These are phyloP conservation scores for Colletotrichum endophyticum DNA, from an alignment of 2,329 filamentous ascomycete species.

Conservation along the genomic window DNA sequence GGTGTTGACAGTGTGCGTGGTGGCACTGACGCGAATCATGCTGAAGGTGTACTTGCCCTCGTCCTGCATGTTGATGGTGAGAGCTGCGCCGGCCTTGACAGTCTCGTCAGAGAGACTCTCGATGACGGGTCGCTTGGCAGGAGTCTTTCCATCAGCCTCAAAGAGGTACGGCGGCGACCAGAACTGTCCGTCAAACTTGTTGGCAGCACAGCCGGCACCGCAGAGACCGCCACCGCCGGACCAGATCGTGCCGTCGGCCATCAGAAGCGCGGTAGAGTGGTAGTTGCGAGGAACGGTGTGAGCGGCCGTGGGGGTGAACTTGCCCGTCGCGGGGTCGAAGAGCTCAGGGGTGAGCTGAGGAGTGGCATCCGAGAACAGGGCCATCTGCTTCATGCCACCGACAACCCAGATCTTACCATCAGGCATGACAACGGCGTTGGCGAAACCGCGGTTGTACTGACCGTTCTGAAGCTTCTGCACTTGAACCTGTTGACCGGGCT, in stretches of 20 bases:
- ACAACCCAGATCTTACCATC: conserved; percentile 51
- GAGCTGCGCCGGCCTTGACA: conserved; percentile 19
- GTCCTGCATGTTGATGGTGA: conserved; percentile 35
- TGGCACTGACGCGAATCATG: conserved; percentile 51
- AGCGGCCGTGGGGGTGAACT: conserved; percentile 24
- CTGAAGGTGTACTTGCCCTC: conserved; percentile 36
- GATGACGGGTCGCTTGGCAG: conserved; percentile 46
- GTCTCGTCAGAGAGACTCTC: conserved; percentile 30
- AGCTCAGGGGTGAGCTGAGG: conserved; percentile 48
- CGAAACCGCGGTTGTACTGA: conserved; percentile 42
- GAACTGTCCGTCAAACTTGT: conserved; percentile 61
- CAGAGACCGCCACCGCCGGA: conserved; percentile 59
- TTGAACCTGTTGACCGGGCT: conserved; percentile 19
- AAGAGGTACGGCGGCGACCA: conserved; percentile 62
- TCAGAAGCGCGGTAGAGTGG: conserved; percentile 51
- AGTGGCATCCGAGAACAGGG: conserved; percentile 49
- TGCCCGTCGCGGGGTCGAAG: conserved; percentile 39
- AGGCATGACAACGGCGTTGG: conserved; percentile 50
- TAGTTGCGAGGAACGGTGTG: conserved; percentile 50
- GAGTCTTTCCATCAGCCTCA: conserved; percentile 39
- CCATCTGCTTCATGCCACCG: conserved; percentile 46
- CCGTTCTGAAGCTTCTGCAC: not conserved
- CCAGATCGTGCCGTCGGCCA: conserved; percentile 54
- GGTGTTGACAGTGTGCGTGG: conserved; percentile 62
- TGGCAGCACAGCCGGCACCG: conserved; percentile 40